Base-by-base conservation (phyloP, 345 rosid species). In the Cardiospermum halicacabum region DNA sequence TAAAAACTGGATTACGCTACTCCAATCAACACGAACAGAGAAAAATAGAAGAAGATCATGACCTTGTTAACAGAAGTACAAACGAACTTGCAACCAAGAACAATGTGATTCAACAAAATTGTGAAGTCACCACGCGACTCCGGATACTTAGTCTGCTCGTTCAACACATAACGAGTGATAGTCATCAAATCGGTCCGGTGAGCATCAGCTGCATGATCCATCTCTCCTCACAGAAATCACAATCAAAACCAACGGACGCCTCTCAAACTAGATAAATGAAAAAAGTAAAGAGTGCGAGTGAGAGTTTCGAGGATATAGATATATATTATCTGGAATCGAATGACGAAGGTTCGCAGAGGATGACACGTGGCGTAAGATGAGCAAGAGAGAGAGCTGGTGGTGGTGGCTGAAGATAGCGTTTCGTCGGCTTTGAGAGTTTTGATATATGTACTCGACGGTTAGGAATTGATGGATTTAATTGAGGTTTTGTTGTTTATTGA, bases 121-220 rank as follows among this genome's bases (percentile, higher is more conserved):
- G 85, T 78, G 89, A 94, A 91, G 74, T 94, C 99, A 4, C 99
- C 99, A 40, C 96, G 97, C 26, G 99, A 94, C 76, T 91, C 99
- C 0, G 99, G 93, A 75, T 91, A 73, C 76, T 83, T 87, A 16
- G 96, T 78, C 74, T 91, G 96, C 78, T 91, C 96, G 71, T 84
- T 94, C 71, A 94, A 66, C 69, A 89, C 97, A 62, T 53, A 82
- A 48, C 99, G 85, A 4, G 96, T 94, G 58, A 94, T 91, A 36
- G 99, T 94, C 99, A 94, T 91, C 88, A 94, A 74, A 78, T 94
- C 97, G 37, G 99, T 94, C 68, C 91, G 82, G 78, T 80, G 60
- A 1, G 97, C 96, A 51, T 94, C 96, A 36, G 93, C 84, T 15
- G 78, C 84, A 73, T 91, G 96, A 77, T 91, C 99, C 99, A 94